These are phyloP conservation scores for Mycocentrospora acerina DNA, from an alignment of 2,329 filamentous ascomycete species.

Conservation along the genomic window DNA sequence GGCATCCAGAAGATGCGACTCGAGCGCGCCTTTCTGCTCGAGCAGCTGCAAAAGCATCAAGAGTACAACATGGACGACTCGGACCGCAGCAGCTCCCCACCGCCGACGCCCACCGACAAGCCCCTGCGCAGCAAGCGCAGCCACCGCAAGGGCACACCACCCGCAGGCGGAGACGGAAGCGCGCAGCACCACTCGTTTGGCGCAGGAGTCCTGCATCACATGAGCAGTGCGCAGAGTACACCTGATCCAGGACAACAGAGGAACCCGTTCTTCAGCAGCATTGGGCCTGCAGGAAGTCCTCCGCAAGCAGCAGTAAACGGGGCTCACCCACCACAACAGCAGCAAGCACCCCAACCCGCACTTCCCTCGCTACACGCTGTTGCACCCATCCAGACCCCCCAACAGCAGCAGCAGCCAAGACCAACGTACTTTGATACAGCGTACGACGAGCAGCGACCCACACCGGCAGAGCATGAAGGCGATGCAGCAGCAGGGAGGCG, in stretches of 20 bases:
- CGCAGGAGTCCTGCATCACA: slow-evolving; percentile 27
- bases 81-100: slow-evolving; percentile 77
- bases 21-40: slow-evolving; percentile 66
- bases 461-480: slow-evolving; percentile 17
- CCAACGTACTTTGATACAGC: slow-evolving; percentile 35
- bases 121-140: slow-evolving; percentile 73
- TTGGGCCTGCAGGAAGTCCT: slow-evolving; percentile 25
- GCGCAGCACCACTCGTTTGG: slow-evolving; percentile 13
- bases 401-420: slow-evolving; percentile 20
- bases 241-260: slow-evolving; percentile 35
- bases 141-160: slow-evolving; percentile 49
- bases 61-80: slow-evolving; percentile 59
- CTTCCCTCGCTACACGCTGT: slow-evolving; percentile 30
- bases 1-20: slow-evolving; percentile 90
- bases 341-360: slow-evolving; percentile 1
- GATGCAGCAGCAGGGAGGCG: slow-evolving; percentile 22
- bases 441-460: slow-evolving; percentile 32
- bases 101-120: slow-evolving; percentile 78
- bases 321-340: slow-evolving; percentile 1
- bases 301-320: slow-evolving; percentile 28
- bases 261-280: slow-evolving; percentile 34
- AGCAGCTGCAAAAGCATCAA: slow-evolving; percentile 51
- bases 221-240: slow-evolving; percentile 42
- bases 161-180: slow-evolving; percentile 9
- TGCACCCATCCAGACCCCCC: slow-evolving; percentile 24